Evolutionary conservation across 441 rosid species (phyloP), one percentile per base, ranked within the genome.

Genomic region (Populus trichocarpa): DNA sequence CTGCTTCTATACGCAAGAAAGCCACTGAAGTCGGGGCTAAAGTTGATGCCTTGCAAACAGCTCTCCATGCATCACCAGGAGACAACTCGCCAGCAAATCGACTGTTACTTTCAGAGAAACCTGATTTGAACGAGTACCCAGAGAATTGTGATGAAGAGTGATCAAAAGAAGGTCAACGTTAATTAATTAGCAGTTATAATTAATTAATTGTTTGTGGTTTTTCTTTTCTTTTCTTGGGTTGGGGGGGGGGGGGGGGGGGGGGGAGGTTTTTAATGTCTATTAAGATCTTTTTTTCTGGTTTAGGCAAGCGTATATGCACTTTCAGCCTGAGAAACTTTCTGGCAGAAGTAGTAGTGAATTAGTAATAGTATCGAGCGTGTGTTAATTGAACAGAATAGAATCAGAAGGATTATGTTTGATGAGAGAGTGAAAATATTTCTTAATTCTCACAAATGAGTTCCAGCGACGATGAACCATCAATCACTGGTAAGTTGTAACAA

Each of bases 1-100:
- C 97, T 61, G 96, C 91, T 40, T 88, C 92, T 57, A 93, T 93
- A 59, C 88, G 97, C 70, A 89, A 91, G 86, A 93, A 86, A 64
- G 91, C 95, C 40, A 88, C 92, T 4, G 95, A 93, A 80, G 97
- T 93, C 26, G 95, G 94, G 14, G 92, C 97, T 74, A 85, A 85
- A 73, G 97, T 89, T 0, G 97, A 93, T 73, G 97, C 97, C 40
- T 74, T 89, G 2, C 88, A 89, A 82, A 22, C 89, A 2, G 81
- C 90, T 0, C 77, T 73, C 32, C 87, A 80, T 0, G 75, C 78
- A 5, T 82, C 88, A 1, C 75, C 35, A n/a, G 64, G 81, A 30
- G 83, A 82, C 32, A 30, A 30, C 32, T 30, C 32, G 32, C 32
- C 32, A 30, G 4, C 32, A 30, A 30, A 30, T 30, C 32, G 32